Base-by-base conservation (phyloP, 1,139 yeast species). In the Magnusiomyces ingens region DNA sequence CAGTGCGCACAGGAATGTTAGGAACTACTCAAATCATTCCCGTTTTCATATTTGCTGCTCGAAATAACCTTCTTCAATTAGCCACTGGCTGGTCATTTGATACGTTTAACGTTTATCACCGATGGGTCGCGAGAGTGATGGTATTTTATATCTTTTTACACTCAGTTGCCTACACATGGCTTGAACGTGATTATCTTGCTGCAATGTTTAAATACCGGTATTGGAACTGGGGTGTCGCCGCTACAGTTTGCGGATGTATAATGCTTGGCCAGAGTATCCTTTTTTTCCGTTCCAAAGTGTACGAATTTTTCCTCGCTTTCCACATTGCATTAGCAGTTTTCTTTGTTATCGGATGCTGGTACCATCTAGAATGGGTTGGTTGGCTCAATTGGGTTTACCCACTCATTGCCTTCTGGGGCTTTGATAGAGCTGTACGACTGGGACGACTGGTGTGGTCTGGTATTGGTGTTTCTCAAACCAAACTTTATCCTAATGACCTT, bases 1-100 rank as follows among this genome's bases (percentile, higher is more conserved):
- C 79, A 0, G 83, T 75, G 45, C 71, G 91, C 58, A 67, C 82
- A 0, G 83, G 86, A 42, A 74, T 80, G 19, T 59, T 83, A 11
- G 75, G 79, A 1, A 73, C 81, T 45, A 72, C 74, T 29, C 68
- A 78, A 57, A 63, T 78, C 61, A 86, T 85, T 0, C 60, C 81
- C 12, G 61, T 82, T 29, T 70, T 81, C 42, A 63, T 79, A 36
- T 75, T 82, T 69, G 85, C 82, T 0, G 85, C 87, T 3, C 71
- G 89, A 60, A 82, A 77, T 65, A 82, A 83, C 63, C 67, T 82
- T 51, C 64, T 82, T 37, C 76, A 78, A 56, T 71, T 75, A 70
- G 49, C 80, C 4, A 81, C 88, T 0, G 79, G 85, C 18, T 76
- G 85, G 79, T 76, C 82, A 40, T 79, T 77, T 60, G 74, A 84